Percentiles rank a stretch among this genome's conserved stretches.
phyloP scores from a whole-genome alignment of 2,329 filamentous ascomycete species.

The Diatrype stigma region DNA sequence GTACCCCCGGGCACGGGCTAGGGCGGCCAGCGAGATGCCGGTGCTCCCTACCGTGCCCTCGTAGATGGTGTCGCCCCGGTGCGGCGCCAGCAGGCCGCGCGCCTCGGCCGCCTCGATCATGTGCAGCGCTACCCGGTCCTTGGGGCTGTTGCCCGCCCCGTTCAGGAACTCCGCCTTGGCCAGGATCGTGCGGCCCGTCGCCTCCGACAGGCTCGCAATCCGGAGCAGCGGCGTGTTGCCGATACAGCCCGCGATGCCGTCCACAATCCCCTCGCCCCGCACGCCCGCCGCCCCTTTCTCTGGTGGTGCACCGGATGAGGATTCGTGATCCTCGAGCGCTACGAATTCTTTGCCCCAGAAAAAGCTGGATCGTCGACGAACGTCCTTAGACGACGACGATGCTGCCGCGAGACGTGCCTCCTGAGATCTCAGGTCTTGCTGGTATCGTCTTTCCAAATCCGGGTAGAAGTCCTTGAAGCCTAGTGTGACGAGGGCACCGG shows the following conservation, averaged over 20 bases:
- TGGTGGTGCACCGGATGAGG: too few species aligned
- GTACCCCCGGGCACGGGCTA: constrained; percentile 86
- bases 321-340: constrained; percentile 55
- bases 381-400: constrained; percentile 3
- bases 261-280: constrained; percentile 46
- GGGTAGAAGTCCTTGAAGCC: constrained; percentile 78
- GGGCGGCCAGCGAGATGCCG: constrained; percentile 86
- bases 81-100: constrained; percentile 68
- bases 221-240: constrained; percentile 87
- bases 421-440: constrained; percentile 38
- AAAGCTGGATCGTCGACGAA: constrained; percentile 37
- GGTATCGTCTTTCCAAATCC: constrained; percentile 64
- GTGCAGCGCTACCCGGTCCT: constrained; percentile 87
- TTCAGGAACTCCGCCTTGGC: constrained; percentile 97
- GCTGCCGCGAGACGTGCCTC: too few species aligned
- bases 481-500: constrained; percentile 70
- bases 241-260: constrained; percentile 87
- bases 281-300: constrained; percentile 10
- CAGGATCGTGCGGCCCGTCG: constrained; percentile 83
- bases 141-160: constrained; percentile 87
- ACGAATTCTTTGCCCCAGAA: constrained; percentile 42
- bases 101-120: constrained; percentile 84
- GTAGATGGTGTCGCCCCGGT: constrained; percentile 89
- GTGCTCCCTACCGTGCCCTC: constrained; percentile 97
- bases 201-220: constrained; percentile 79